Evolutionary conservation across 257 asterid genomes (phyloP).

Genomic region (Solanum dulcamara): DNA sequence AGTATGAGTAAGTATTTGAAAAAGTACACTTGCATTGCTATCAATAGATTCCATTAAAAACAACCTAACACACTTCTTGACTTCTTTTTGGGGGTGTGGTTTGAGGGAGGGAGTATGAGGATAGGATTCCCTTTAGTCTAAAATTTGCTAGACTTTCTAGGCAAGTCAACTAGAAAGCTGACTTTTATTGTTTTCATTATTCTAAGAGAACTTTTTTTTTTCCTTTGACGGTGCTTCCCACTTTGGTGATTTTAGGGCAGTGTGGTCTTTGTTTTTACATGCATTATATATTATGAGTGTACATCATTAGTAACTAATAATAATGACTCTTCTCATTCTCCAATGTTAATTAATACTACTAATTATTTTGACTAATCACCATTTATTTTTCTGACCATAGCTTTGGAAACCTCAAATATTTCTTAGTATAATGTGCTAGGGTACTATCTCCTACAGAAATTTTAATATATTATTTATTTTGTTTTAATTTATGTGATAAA

Average conservation of each 20-base stretch:
- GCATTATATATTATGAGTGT: neutral
- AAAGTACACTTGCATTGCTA: neutral
- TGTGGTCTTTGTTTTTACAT: conserved; percentile 6
- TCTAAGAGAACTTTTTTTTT: neutral
- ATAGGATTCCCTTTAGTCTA: conserved; percentile 61
- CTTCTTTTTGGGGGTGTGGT: conserved; percentile 9
- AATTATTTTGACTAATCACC: conserved; percentile 14
- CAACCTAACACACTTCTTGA: conserved; percentile 7
- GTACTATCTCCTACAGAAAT: neutral
- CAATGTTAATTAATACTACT: neutral
- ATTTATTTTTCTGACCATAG: conserved; percentile 5
- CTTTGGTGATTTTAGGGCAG: conserved; percentile 10
- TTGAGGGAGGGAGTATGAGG: neutral
- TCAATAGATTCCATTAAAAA: neutral
- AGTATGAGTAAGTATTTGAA: neutral
- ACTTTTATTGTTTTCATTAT: conserved; percentile 7
- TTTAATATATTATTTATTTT: neutral
- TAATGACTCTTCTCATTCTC: conserved; percentile 5
- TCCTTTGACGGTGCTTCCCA: conserved; percentile 31
- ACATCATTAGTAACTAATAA: neutral
- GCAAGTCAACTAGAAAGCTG: conserved; percentile 80
- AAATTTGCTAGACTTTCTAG: conserved; percentile 55
- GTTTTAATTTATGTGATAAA: neutral
- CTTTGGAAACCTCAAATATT: conserved; percentile 10
- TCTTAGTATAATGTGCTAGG: neutral